Conservation (phyloP, 2,329 filamentous ascomycete genomes). For the Gyromitra esculenta region DNA sequence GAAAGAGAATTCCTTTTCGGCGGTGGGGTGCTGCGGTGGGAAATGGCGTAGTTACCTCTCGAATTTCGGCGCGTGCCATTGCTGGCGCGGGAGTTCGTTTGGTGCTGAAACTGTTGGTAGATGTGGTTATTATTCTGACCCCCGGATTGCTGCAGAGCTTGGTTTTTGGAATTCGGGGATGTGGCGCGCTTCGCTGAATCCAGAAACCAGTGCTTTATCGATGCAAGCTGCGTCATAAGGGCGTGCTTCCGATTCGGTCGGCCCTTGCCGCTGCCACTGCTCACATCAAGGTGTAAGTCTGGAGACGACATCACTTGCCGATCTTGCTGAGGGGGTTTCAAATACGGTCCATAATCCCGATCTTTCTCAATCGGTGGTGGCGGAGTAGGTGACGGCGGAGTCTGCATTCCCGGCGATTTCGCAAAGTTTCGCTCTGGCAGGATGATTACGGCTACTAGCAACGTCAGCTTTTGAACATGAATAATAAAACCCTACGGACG, state of each 20-base stretch:
- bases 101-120: constrained; percentile 48
- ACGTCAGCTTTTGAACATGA: constrained; percentile 44
- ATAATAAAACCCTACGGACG: constrained; percentile 23
- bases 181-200: constrained; percentile 72
- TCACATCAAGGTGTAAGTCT: constrained; percentile 55
- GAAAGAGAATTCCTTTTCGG: constrained; percentile 80
- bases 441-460: constrained; percentile 54
- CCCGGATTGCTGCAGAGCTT: constrained; percentile 35
- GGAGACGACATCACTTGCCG: constrained; percentile 58
- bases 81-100: constrained; percentile 45
- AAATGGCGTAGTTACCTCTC: constrained; percentile 50
- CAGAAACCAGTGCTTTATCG: constrained; percentile 77
- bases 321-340: constrained; percentile 57
- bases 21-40: constrained; percentile 52
- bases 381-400: constrained; percentile 62
- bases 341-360: constrained; percentile 57
- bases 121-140: constrained; percentile 46
- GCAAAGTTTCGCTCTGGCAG: constrained; percentile 51
- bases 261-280: constrained; percentile 48
- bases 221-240: constrained; percentile 73
- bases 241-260: constrained; percentile 60
- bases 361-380: constrained; percentile 83
- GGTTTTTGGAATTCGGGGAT: constrained; percentile 63
- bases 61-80: constrained; percentile 52
- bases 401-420: constrained; percentile 55